phyloP scores from a whole-genome alignment of 1,284 basidiomycete genomes.

The Fomitopsis betulina region DNA sequence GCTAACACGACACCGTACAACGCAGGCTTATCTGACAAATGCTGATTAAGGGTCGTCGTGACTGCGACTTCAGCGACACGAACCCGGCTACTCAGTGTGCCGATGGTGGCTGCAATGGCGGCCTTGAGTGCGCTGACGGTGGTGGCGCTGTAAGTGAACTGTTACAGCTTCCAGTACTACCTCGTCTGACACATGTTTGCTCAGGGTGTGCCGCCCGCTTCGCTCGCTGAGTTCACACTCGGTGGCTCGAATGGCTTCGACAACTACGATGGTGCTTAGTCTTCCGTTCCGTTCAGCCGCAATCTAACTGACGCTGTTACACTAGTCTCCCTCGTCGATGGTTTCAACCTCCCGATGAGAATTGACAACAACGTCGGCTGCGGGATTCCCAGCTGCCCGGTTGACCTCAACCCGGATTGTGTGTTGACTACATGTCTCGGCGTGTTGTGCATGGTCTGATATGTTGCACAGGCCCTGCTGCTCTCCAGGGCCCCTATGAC shows the following conservation, averaged over 20 bases:
- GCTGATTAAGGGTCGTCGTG: conserved; percentile 34
- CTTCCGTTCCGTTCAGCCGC: no score
- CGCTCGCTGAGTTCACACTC: conserved; percentile 42
- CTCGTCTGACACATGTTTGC: no score
- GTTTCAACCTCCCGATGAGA: conserved; percentile 36
- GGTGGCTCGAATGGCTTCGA: conserved; percentile 25
- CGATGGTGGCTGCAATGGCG: conserved; percentile 43
- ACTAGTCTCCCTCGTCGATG: conserved; percentile 36
- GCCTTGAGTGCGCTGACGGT: conserved; percentile 36
- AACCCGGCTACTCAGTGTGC: conserved; percentile 38
- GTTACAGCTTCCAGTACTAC: not conserved
- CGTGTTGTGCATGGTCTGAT: not conserved
- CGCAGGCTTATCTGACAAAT: not conserved
- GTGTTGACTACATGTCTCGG: not conserved
- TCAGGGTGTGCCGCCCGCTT: conserved; percentile 40
- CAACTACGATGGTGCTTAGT: conserved; percentile 42
- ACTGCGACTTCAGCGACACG: conserved; percentile 37
- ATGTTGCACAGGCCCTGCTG: conserved; percentile 33
- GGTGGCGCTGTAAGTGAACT: conserved; percentile 31
- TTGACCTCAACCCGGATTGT: conserved; percentile 38
- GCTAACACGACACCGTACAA: not conserved
- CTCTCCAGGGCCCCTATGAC: conserved; percentile 34
- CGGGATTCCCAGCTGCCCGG: conserved; percentile 35
- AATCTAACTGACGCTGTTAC: no score
- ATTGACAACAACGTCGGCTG: conserved; percentile 40